Evolutionary conservation across 305 asterid species (phyloP), one percentile per base, ranked within the genome.

Genomic region (Rubia peregrina): DNA sequence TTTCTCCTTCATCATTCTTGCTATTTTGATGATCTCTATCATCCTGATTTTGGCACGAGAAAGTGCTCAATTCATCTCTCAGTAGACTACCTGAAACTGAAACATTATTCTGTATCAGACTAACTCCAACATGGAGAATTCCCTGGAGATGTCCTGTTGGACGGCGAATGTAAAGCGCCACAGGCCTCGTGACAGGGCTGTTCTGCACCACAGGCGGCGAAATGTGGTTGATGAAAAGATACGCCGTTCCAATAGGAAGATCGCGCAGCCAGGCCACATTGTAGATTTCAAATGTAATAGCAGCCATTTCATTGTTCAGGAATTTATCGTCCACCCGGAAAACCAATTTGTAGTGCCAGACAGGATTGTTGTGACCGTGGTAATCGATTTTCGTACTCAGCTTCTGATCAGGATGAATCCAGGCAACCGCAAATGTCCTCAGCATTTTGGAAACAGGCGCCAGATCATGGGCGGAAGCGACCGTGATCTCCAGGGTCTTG

Each of bases 191-290:
- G 65, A 61, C 51, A 12, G 5, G 79, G 57, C 40, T 69, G 40
- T 26, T 67, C 38, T 33, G 79, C 56, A 57, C 70, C 7, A 78
- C 61, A 40, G 83, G 85, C 14, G 91, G 85, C 9, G 85, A 73
- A 36, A 89, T 76, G 40, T 86, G 80, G 48, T 82, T 73, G 48
- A 86, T 69, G 53, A 71, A 41, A 0, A 89, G 87, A 8, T 75
- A 70, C 0, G 85, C 84, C 8, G 90, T 84, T 56, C 94, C 96
- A 16, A 89, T 67, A 1, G 79, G 82, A 26, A 68, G 80, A 67
- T 87, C 87, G 0, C 86, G 82, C 4, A 89, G 73, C 93, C 96
- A 89, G 0, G 88, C 86, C n/a, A 77, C 75, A 19, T 88, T 77
- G 67, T 80, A 87, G 75, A 89, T 83, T 46, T 84, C 91, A 8